These are phyloP conservation scores for Lentinus brumalis DNA, from an alignment of 768 basidiomycete genomes.

Conservation along the genomic window DNA sequence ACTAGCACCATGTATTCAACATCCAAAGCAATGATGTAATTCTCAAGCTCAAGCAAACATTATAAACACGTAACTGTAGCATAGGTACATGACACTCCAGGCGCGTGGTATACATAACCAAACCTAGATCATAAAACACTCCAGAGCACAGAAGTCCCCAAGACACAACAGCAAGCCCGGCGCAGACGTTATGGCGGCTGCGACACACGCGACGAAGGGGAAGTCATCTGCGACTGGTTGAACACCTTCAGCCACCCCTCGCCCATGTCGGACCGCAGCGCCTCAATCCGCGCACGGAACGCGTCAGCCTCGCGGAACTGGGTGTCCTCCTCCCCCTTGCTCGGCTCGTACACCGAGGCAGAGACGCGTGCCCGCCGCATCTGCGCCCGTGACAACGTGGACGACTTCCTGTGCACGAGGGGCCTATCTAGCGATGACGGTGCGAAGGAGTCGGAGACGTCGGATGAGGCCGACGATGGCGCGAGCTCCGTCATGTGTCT, in stretches of 20 bases:
- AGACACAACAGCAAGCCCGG: neutral
- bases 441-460: constrained; percentile 13
- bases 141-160: neutral
- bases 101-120: constrained; percentile 14
- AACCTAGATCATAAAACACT: neutral
- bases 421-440: neutral
- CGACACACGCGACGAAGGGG: constrained; percentile 17
- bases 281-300: constrained; percentile 78
- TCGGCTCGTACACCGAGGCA: constrained; percentile 65
- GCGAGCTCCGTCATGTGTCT: constrained; percentile 53
- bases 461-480: constrained; percentile 24
- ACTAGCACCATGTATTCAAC: too few species aligned
- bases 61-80: constrained; percentile 7
- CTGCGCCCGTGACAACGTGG: constrained; percentile 42
- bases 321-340: constrained; percentile 25
- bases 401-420: constrained; percentile 13
- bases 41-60: neutral
- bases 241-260: constrained; percentile 88
- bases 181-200: constrained; percentile 1
- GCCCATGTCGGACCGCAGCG: constrained; percentile 83
- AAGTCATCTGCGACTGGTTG: constrained; percentile 56
- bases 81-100: constrained; percentile 12
- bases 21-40: too few species aligned
- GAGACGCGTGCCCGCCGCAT: constrained; percentile 54
- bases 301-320: constrained; percentile 61